A percentile compares a stretch with the other conserved stretches of the same genome.
These are phyloP conservation scores for Pisolithus microcarpus DNA, from an alignment of 768 basidiomycete species.

Conservation along the genomic window DNA sequence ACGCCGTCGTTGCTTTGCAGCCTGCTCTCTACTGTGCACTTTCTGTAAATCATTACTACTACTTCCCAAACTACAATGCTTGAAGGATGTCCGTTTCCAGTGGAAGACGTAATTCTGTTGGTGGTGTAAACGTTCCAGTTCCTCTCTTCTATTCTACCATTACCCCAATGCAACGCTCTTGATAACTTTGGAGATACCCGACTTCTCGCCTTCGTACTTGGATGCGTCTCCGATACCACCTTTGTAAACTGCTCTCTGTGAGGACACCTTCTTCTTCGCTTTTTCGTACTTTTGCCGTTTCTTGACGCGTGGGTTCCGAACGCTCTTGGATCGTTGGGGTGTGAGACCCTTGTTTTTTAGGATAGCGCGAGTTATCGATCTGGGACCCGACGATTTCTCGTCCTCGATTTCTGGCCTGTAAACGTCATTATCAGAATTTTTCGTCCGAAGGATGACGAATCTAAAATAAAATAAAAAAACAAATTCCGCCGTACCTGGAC, in stretches of 20 bases:
- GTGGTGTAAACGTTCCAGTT: not conserved
- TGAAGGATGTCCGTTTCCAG: not conserved
- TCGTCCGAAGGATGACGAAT: not conserved
- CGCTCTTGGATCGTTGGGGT: conserved; percentile 78
- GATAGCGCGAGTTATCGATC: conserved; percentile 84
- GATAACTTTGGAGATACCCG: conserved; percentile 86
- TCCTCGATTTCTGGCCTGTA: conserved; percentile 27
- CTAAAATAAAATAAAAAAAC: too few species aligned
- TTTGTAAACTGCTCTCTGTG: conserved; percentile 89
- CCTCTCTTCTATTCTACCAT: conserved; percentile 1
- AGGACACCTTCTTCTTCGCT: conserved; percentile 86
- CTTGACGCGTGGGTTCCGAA: conserved; percentile 97
- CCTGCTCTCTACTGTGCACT: conserved; percentile 1
- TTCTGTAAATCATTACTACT: not conserved
- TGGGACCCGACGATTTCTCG: conserved; percentile 60
- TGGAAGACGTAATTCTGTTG: not conserved
- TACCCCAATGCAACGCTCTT: conserved; percentile 73
- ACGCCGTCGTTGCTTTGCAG: not conserved
- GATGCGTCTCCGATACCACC: conserved; percentile 69
- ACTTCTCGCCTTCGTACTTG: conserved; percentile 86
- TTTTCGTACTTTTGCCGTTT: conserved; percentile 91
- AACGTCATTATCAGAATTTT: conserved; percentile 1
- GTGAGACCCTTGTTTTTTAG: conserved; percentile 93
- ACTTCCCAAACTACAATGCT: not conserved
- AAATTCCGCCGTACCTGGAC: conserved; percentile 40